Base-by-base conservation (phyloP, 306 rosid species). In the Dalbergia oliveri region DNA sequence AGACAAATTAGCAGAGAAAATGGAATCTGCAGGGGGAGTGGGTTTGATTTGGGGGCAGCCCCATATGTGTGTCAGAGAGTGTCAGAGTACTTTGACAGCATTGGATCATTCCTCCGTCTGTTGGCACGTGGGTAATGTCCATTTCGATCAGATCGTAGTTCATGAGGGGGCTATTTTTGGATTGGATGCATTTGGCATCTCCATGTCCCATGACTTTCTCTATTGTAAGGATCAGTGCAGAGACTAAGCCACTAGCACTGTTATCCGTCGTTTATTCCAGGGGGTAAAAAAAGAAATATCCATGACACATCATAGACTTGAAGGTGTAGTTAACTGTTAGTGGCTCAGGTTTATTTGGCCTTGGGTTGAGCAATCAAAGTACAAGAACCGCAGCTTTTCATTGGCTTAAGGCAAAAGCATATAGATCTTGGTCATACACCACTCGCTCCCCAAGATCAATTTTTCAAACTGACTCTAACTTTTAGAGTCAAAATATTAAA, bases 111-210 rank as follows among this genome's bases (percentile, higher is more conserved):
- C 41, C 5, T 37, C 7, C 79, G 68, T 83, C 34, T 41, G 76
- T 37, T 66, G 59, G 72, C 83, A 83, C 76, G 79, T 83, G 86
- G 75, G 75, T 45, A 56, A 63, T 83, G 75, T 47, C 70, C 64
- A 64, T 56, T 66, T 73, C 66, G 49, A 83, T 83, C 83, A 72
- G 73, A 73, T 73, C 81, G 62, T 83, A 69, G 58, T 64, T 65
- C 75, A 56, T 75, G 19, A 4, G 66, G 8, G 21, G 44, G 5
- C 23, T 62, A 79, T 56, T 71, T n/a, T 72, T 73, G 9, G 76
- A 64, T 65, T 72, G 43, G 66, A 73, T 73, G 54, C 77, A 59
- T 73, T 83, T 79, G 81, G 73, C 73, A 83, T 79, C 77, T 78
- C 58, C 84, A 73, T 49, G 21, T 51, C 26, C 2, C 11, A 11